Evolutionary conservation across 805 yeast genomes (phyloP).

Genomic region (Middelhovenomyces tepae): DNA sequence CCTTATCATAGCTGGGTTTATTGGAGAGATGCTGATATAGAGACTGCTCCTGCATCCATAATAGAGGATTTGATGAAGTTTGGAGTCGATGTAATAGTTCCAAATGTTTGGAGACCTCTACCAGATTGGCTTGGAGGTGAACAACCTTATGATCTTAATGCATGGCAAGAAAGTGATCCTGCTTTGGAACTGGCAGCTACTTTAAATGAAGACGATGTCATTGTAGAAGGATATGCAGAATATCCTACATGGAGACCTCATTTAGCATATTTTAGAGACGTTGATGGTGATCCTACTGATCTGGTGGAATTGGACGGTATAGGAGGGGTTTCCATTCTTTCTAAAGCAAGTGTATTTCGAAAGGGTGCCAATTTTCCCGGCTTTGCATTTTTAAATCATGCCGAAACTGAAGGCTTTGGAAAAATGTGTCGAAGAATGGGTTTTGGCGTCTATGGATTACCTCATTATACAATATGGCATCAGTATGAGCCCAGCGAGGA

Average conservation of each 20-base stretch:
- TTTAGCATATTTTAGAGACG: constrained; percentile 88
- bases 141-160: constrained; percentile 92
- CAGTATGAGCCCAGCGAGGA: constrained; percentile 93
- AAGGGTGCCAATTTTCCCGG: constrained; percentile 94
- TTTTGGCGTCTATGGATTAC: constrained; percentile 78
- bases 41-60: constrained; percentile 76
- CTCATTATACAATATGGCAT: constrained; percentile 97
- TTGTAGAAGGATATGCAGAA: constrained; percentile 95
- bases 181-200: constrained; percentile 41
- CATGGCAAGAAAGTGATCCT: constrained; percentile 87
- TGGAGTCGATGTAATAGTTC: constrained; percentile 86
- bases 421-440: constrained; percentile 85
- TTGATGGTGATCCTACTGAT: constrained; percentile 79
- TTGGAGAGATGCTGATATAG: constrained; percentile 99
- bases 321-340: constrained; percentile 91
- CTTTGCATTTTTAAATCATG: constrained; percentile 90
- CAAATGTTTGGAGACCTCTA: constrained; percentile 96
- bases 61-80: constrained; percentile 92
- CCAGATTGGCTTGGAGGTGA: constrained; percentile 85
- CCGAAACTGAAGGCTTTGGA: constrained; percentile 97
- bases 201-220: constrained; percentile 88
- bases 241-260: constrained; percentile 98
- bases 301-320: constrained; percentile 93
- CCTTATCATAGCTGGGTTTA: constrained; percentile 97
- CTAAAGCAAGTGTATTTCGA: constrained; percentile 80